phyloP scores from a whole-genome alignment of 2,329 filamentous ascomycete genomes.

The Bretziella fagacearum region DNA sequence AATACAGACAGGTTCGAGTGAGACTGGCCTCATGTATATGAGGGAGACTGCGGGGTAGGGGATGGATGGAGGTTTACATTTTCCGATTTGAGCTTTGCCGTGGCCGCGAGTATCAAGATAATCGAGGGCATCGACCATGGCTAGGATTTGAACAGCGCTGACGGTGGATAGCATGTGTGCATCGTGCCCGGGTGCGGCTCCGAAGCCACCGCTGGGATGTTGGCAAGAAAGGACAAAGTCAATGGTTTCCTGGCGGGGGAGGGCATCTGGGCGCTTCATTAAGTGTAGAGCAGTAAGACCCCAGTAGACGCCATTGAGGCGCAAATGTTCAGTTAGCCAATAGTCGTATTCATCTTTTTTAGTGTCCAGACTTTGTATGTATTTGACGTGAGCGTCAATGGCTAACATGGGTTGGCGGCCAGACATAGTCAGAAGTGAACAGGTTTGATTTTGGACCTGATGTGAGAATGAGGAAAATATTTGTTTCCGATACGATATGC shows the following conservation, averaged over 20 bases:
- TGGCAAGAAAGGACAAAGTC: constrained; percentile 94
- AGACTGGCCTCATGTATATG: not conserved
- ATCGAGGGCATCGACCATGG: constrained; percentile 67
- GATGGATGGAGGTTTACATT: constrained; percentile 56
- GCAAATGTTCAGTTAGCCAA: constrained; percentile 92
- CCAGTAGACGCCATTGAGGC: constrained; percentile 94
- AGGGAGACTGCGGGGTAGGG: constrained; percentile 14
- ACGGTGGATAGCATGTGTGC: constrained; percentile 92
- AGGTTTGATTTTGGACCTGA: too few species aligned
- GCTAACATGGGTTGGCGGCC: constrained; percentile 34
- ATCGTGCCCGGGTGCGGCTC: constrained; percentile 85
- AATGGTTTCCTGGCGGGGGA: constrained; percentile 66
- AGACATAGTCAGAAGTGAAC: too few species aligned
- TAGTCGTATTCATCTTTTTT: constrained; percentile 92
- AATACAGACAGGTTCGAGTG: not conserved
- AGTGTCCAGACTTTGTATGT: constrained; percentile 83
- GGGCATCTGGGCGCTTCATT: constrained; percentile 60
- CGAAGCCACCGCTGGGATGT: constrained; percentile 76
- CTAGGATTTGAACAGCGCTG: constrained; percentile 85
- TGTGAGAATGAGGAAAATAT: too few species aligned
- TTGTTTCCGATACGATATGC: too few species aligned
- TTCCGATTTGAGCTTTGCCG: constrained; percentile 50
- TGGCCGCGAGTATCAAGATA: constrained; percentile 58
- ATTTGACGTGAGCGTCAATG: constrained; percentile 57
- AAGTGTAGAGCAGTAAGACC: constrained; percentile 78